Evolutionary conservation across 352 stramenopile species (phyloP), one percentile per base, ranked within the genome.

Genomic region (Pythium monospermum): DNA sequence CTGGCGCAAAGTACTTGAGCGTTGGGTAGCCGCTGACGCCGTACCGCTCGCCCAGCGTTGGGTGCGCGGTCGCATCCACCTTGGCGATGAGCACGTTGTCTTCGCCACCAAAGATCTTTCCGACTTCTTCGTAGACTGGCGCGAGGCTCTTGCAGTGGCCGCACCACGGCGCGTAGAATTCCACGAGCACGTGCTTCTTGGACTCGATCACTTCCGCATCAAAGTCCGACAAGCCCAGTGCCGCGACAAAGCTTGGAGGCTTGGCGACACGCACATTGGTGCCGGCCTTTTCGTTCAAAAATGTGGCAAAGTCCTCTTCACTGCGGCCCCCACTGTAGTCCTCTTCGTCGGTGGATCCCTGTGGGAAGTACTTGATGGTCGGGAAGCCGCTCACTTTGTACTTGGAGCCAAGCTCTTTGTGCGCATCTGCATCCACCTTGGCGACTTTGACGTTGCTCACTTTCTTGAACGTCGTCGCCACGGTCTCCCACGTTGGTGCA

Each of bases 121-220:
- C 82, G 47, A 94, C 76, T 35, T 91, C 72, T 50, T 96, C 84
- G 76, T 94, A 97, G 23, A 77, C 87, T 3, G 91, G 91, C 7
- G 85, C 81, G 30, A 98, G 67, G 37, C 57, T 68, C 78, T 97
- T 96, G 85, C 91, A 98, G 80, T 98, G 91, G 43, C 91, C 91
- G 57, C 89, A 97, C 89, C 90, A 98, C 23, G 91, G 91, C 26
- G 91, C 91, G 66, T 96, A 96, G 65, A 98, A 98, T 64, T 97
- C 88, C 7, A 98, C 90, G 28, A 98, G 62, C 41, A 68, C 68
- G 66, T 94, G 81, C 61, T 92, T 91, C 56, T 87, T 87, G 10
- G 78, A 82, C 60, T 91, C 68, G 23, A 89, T 82, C 4, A 91
- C 79, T 40, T 91, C 71, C 13, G 64, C 72, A 51, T 91, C 83